Evolutionary conservation across 169 alveolate genomes (phyloP), one percentile per base, ranked within the genome.

Genomic region (Cryptosporidium baileyi): DNA sequence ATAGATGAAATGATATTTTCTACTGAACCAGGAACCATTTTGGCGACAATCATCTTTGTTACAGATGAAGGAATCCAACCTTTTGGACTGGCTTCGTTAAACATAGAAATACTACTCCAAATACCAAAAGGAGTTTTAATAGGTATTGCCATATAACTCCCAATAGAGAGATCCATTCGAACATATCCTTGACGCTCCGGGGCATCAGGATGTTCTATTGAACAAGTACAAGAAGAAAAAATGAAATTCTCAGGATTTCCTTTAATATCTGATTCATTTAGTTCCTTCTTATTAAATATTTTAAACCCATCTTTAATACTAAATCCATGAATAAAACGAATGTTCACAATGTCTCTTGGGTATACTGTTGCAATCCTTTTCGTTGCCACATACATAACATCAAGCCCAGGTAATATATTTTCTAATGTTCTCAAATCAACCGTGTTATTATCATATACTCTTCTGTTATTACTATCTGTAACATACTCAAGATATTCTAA

Each of bases 51-150:
- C 45, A 61, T 19, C 30, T 61, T 65, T 11, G 91, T 88, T 15
- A 90, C 89, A 15, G 91, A 82, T 8, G 89, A 89, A 1, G 93
- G 93, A 19, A 90, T 90, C 93, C 93, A 90, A 4, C 93, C 93
- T 26, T 80, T 80, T 7, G 93, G 91, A 22, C 80, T 89, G 8
- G 88, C 91, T 54, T 90, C 93, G 63, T 65, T 90, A 44, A 90
- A 62, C 79, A 90, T 89, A 5, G 89, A 60, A 4, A 90, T 85
- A 36, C 79, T 79, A 34, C 89, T 81, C 93, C 93, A 90, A 45
- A 90, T 89, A 52, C 93, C 93, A 67, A 88, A 90, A 1, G 93
- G 93, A 13, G 93, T 90, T 54, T 62, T 80, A 40, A 90, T 81
- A 0, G 93, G 93, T 34, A 80, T 67, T 15, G 93, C 93, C 65